Percentiles rank a stretch among this genome's conserved stretches.
Conservation (phyloP, 805 yeast genomes). For the Wilhelminamyces savonicus region DNA sequence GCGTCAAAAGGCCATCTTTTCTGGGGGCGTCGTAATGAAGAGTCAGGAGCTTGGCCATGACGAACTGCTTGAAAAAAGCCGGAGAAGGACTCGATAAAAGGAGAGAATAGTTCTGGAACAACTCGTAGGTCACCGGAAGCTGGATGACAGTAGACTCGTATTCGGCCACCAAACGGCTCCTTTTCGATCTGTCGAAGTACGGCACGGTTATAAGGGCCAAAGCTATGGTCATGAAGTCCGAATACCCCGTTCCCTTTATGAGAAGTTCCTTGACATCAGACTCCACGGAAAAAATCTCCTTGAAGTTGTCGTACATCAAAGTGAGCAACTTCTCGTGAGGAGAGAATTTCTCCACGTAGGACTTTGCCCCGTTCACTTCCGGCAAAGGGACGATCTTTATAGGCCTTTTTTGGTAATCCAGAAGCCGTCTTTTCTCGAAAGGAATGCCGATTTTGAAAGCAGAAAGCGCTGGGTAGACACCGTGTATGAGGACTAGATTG, state of each 20-base stretch:
- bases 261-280: constrained; percentile 50
- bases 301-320: constrained; percentile 25
- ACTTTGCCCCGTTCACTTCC: constrained; percentile 8
- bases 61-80: constrained; percentile 37
- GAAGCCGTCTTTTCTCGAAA: constrained; percentile 50
- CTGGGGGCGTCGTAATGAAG: constrained; percentile 49
- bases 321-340: constrained; percentile 16
- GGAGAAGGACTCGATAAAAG: constrained; percentile 47
- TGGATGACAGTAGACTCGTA: constrained; percentile 28
- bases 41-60: constrained; percentile 44
- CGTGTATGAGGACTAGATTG: constrained; percentile 60
- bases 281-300: constrained; percentile 26
- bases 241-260: constrained; percentile 59
- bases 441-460: constrained; percentile 55
- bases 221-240: constrained; percentile 50
- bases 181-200: constrained; percentile 7
- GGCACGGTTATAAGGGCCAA: constrained; percentile 38
- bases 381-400: too few species aligned
- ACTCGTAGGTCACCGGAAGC: constrained; percentile 58
- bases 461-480: constrained; percentile 61
- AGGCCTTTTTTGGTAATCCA: constrained; percentile 40
- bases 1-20: constrained; percentile 61
- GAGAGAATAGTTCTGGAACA: constrained; percentile 55
- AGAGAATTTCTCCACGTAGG: constrained; percentile 2
- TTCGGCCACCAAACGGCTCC: constrained; percentile 4